phyloP scores from a whole-genome alignment of 208 protist species.

The Acanthamoeba triangularis region DNA sequence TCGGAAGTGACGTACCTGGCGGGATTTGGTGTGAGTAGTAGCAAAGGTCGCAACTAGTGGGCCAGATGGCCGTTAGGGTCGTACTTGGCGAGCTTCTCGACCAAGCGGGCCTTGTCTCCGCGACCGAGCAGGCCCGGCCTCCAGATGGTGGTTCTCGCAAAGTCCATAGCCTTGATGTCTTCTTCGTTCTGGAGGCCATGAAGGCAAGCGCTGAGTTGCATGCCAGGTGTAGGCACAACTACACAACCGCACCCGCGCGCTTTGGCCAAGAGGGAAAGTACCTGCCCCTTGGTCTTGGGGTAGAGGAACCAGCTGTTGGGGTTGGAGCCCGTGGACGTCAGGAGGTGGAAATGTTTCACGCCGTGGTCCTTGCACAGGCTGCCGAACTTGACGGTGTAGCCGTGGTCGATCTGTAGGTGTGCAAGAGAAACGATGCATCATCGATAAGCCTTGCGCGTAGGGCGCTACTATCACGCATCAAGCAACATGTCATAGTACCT shows the following conservation, averaged over 20 bases:
- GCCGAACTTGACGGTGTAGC: constrained; percentile 57
- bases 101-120: not conserved
- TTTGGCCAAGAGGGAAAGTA: no score
- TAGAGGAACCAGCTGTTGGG: constrained; percentile 84
- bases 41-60: no score
- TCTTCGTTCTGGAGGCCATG: constrained; percentile 81
- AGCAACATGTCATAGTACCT: not conserved
- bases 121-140: constrained; percentile 78
- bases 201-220: no score
- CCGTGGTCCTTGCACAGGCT: constrained; percentile 68
- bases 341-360: constrained; percentile 73
- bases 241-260: no score
- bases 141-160: constrained; percentile 73
- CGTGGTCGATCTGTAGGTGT: constrained; percentile 18
- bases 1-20: not conserved
- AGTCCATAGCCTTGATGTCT: constrained; percentile 69
- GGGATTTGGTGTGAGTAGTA: not conserved
- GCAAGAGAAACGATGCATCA: not conserved
- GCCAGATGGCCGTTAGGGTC: no score
- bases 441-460: not conserved
- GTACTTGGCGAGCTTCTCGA: constrained; percentile 60
- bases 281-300: constrained; percentile 81
- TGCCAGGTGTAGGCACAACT: not conserved
- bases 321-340: constrained; percentile 75
- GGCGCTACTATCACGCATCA: not conserved